Conservation (phyloP, 768 basidiomycete species). For the Infundibulicybe gibba region DNA sequence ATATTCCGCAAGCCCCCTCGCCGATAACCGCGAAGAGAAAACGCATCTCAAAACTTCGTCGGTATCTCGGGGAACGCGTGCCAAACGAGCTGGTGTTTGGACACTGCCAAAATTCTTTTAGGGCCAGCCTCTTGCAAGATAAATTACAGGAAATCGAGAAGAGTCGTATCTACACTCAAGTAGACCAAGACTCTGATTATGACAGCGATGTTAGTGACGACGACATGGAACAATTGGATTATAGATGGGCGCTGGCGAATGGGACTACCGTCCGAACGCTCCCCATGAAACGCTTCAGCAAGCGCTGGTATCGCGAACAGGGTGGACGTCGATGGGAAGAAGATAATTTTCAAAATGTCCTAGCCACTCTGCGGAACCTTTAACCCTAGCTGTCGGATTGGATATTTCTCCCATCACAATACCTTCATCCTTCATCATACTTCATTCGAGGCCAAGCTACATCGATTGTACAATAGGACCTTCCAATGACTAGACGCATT, state of each 20-base stretch:
- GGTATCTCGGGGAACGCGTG: constrained; percentile 27
- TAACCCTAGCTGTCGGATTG: no score
- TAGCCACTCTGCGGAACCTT: constrained; percentile 26
- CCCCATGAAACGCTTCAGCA: constrained; percentile 16
- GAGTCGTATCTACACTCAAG: no score
- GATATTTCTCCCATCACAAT: no score
- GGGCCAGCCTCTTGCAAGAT: no score
- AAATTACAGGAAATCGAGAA: no score
- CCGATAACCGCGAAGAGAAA: constrained; percentile 22
- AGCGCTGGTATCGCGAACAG: constrained; percentile 37
- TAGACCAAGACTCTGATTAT: constrained; percentile 1
- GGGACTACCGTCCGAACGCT: constrained; percentile 6
- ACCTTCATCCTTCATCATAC: no score
- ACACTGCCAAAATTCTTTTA: background rate
- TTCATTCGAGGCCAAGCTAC: no score
- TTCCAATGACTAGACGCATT: no score
- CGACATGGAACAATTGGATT: constrained; percentile 11
- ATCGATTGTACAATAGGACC: no score
- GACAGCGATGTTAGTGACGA: constrained; percentile 9
- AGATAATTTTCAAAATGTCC: constrained; percentile 26
- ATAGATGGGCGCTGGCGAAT: constrained; percentile 8
- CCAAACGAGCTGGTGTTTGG: constrained; percentile 11
- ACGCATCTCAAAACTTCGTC: constrained; percentile 26
- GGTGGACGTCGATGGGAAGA: constrained; percentile 32
- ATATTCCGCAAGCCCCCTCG: constrained; percentile 15